Evolutionary conservation across 75 land plant species (phyloP), one percentile per base, ranked within the genome.

Genomic region (Pinus taeda): DNA sequence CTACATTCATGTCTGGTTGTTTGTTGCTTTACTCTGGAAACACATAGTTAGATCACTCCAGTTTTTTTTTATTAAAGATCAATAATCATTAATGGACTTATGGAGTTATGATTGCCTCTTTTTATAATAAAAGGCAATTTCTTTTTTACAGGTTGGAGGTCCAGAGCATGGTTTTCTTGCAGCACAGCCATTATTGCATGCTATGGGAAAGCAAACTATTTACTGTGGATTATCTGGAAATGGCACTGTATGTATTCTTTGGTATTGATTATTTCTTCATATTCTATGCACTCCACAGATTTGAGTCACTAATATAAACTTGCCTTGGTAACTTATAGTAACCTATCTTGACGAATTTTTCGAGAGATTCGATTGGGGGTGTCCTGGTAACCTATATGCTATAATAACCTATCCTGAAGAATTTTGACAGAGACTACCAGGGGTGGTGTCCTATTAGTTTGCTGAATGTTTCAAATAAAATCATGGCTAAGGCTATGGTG

Each of bases 191-290:
- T 85, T 95, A 42, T 80, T 95, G 65, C 85, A 81, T 42, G 82
- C 93, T 11, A 95, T 95, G 98, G 98, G 98, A 15, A 91, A 88
- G 83, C 77, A 77, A 3, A 71, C 82, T 58, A 83, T 89, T 58
- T 88, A 91, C 63, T 95, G 98, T 81, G 98, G 98, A 69, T 89
- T 89, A 57, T 13, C 88, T 75, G 98, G 98, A 64, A 95, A 88
- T 86, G 98, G 98, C 79, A 80, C 91, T 33, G 98, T 95, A 89
- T 83, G 95, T 77, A 56, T 56, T 58, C 36, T 75, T 60, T 21
- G 24, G 15, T 60, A 7, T 37, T 61, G 15, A 14, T 14, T 60
- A 2, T 57, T 17, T 73, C 60, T 58, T 42, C n/a, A 42, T 70
- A 60, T 14, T 45, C 61, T 36, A 15, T 24, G 15, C 6, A 1